Evolutionary conservation across 345 rosid species (phyloP), one percentile per base, ranked within the genome.

Genomic region (Salix arbutifolia): DNA sequence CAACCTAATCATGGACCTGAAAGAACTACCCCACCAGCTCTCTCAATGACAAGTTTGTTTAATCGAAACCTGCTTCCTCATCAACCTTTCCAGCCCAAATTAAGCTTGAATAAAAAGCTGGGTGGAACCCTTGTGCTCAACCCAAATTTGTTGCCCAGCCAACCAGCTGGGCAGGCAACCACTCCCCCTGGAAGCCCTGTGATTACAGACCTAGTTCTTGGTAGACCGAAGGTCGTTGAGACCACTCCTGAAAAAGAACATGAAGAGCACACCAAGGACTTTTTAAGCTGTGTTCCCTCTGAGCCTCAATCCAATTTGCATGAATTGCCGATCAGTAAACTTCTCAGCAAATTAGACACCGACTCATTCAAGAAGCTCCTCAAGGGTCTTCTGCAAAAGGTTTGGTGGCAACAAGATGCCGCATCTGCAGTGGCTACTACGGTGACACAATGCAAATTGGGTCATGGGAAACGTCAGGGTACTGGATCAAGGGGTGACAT

Each of bases 351-450:
- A 1, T 68, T 84, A 28, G 99, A 93, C 79, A 84, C 87, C 4
- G 97, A 90, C 67, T 83, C 90, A 5, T 88, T 83, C 80, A 96
- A 96, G 90, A 88, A 86, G 85, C 94, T 96, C 48, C 89, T 91
- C 73, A 92, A 90, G 73, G 94, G 95, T 62, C 90, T 96, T 73
- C 48, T 69, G 0, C 95, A 91, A 77, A 90, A 86, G 79, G 97
- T 90, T 28, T 87, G 97, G 97, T 96, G 99, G 99, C 99, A 96
- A 85, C 87, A 77, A 25, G 98, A 96, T 26, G 98, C 99, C 35
- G 94, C 99, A 48, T 88, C 97, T 30, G 90, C 97, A 0, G 83
- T 93, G 69, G 97, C 98, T n/a, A 79, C 88, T 35, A 87, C 91
- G 3, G 89, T 93, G 71, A 88, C 91, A 0, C 89, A 87, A 77